These are phyloP conservation scores for Gaultheria prostrata DNA, from an alignment of 148 eudicot species.

Conservation along the genomic window DNA sequence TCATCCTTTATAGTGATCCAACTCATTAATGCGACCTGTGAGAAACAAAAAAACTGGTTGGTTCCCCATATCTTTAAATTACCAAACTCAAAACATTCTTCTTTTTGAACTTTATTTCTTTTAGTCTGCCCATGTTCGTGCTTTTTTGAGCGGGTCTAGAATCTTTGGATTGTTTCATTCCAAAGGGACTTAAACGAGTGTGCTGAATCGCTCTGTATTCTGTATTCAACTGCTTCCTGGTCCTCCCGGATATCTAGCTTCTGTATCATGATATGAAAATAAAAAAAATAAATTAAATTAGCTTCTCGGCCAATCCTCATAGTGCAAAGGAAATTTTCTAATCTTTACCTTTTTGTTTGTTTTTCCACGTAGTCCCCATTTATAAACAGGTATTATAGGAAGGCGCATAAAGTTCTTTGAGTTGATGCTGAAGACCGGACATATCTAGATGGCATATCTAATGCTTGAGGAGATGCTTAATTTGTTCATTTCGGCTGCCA, in stretches of 20 bases:
- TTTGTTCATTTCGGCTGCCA: slow-evolving; percentile 11
- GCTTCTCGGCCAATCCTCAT: neutral
- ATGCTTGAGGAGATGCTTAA: slow-evolving; percentile 11
- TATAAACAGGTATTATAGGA: slow-evolving; percentile 93
- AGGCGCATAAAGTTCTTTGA: slow-evolving; percentile 74
- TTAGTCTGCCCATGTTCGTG: neutral
- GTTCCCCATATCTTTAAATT: neutral
- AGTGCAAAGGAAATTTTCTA: neutral
- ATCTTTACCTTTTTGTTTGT: neutral
- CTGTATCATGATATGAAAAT: neutral
- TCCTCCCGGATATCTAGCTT: neutral
- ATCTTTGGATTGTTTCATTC: neutral
- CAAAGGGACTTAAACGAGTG: neutral
- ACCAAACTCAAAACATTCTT: neutral
- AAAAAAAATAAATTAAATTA: neutral
- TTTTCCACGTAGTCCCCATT: slow-evolving; percentile 63
- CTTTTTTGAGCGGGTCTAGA: neutral
- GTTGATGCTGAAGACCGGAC: neutral
- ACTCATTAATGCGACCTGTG: neutral
- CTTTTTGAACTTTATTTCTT: neutral
- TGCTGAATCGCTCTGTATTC: neutral
- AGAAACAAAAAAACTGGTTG: neutral
- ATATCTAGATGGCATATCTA: neutral
- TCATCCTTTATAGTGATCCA: neutral
- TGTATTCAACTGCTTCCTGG: neutral